Percentiles rank a stretch among this genome's conserved stretches.
These are phyloP conservation scores for Eucalyptus curtisii DNA, from an alignment of 345 rosid genomes.

Conservation along the genomic window DNA sequence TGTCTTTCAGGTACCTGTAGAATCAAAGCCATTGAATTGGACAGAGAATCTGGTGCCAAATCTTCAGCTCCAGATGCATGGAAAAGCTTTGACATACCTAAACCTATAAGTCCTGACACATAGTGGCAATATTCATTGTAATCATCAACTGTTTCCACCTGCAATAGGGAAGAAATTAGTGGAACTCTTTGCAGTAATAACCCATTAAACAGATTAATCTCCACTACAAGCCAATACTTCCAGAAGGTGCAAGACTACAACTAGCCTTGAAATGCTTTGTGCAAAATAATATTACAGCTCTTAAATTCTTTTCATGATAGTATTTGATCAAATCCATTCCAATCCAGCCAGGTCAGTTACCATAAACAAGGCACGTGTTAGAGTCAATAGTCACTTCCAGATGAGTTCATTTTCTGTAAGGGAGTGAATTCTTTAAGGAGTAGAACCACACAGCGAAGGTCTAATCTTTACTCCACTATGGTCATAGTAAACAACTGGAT, in stretches of 20 bases:
- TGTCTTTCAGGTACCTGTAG: constrained; percentile 51
- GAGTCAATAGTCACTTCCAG: background rate
- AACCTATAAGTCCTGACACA: constrained; percentile 93
- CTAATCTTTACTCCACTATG: background rate
- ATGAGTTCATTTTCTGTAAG: background rate
- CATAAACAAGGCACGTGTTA: background rate
- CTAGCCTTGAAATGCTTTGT: background rate
- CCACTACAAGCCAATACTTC: background rate
- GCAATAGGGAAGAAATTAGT: background rate
- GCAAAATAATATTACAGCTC: background rate
- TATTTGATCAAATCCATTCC: background rate
- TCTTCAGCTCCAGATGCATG: constrained; percentile 75
- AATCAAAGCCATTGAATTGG: constrained; percentile 96
- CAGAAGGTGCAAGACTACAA: background rate
- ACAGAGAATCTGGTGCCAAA: constrained; percentile 54
- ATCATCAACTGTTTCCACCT: constrained; percentile 89
- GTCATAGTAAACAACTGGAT: background rate
- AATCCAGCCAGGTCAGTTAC: background rate
- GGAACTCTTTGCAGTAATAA: background rate
- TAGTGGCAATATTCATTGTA: constrained; percentile 97
- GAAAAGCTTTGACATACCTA: constrained; percentile 93
- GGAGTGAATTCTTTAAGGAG: background rate
- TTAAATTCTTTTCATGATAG: background rate
- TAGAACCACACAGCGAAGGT: background rate
- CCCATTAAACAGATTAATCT: background rate